Conservation (phyloP, 345 rosid species). For the Gossypium mustelinum region DNA sequence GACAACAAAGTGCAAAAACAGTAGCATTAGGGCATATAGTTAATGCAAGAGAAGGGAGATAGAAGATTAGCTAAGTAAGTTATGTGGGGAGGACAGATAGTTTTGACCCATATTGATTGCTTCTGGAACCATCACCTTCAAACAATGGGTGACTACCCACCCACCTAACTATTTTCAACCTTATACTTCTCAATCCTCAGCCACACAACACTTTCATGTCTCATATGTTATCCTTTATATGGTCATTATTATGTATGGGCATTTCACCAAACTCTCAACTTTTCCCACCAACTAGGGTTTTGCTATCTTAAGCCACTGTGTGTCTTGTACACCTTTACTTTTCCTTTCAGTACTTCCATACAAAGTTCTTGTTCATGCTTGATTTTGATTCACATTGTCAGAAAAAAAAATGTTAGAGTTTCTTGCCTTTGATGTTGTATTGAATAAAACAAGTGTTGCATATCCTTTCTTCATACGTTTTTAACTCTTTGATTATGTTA, state of each 20-base stretch:
- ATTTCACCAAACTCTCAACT: slow-evolving; percentile 15
- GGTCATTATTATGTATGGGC: background rate
- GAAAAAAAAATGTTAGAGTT: no score
- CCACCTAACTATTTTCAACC: slow-evolving; percentile 13
- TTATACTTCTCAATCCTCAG: background rate
- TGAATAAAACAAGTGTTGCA: no score
- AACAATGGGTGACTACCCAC: background rate
- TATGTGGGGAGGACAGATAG: background rate
- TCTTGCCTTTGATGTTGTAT: no score
- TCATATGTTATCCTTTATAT: background rate
- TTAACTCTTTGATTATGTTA: no score
- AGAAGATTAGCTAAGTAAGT: background rate
- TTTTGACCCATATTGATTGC: background rate
- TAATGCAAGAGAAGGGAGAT: background rate
- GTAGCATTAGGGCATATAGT: background rate
- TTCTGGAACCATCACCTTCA: background rate
- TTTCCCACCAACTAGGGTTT: slow-evolving; percentile 11
- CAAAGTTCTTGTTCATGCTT: background rate
- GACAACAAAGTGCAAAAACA: background rate
- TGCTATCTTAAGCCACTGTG: background rate
- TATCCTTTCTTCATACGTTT: no score
- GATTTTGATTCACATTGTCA: no score
- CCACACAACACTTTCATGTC: slow-evolving; percentile 10
- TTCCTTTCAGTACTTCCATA: no score
- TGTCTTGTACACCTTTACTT: background rate